A percentile compares a stretch with the other conserved stretches of the same genome.
Evolutionary conservation across 2,329 filamentous ascomycete species (phyloP).

Genomic region (Harringtonia lauricola): DNA sequence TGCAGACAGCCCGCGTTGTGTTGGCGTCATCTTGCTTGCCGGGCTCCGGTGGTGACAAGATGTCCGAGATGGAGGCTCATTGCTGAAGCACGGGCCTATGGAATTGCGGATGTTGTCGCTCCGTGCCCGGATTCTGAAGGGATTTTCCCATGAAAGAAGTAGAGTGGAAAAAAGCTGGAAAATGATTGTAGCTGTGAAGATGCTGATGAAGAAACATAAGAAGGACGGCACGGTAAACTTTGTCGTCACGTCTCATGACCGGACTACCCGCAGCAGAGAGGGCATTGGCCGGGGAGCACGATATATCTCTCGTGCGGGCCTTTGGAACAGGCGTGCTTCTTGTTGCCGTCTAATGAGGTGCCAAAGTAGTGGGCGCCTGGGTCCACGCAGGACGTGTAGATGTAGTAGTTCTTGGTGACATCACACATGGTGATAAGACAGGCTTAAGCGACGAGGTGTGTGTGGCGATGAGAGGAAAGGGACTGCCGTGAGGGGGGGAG

Average conservation of each 20-base stretch:
- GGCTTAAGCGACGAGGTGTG: neutral
- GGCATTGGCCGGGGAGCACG: slow-evolving; percentile 53
- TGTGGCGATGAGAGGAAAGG: neutral
- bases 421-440: slow-evolving; percentile 38
- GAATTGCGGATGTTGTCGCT: too few species aligned
- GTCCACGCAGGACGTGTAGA: slow-evolving; percentile 60
- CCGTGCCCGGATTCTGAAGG: too few species aligned
- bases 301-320: slow-evolving; percentile 67
- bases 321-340: slow-evolving; percentile 44
- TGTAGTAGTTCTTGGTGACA: slow-evolving; percentile 67
- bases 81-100: too few species aligned
- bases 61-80: too few species aligned
- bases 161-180: too few species aligned
- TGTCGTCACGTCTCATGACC: neutral
- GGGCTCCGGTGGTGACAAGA: too few species aligned
- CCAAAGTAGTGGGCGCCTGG: slow-evolving; percentile 61
- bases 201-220: too few species aligned
- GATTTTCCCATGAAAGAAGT: too few species aligned
- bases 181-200: too few species aligned
- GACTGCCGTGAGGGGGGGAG: neutral
- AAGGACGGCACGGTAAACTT: neutral
- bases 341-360: slow-evolving; percentile 55
- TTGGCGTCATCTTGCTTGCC: too few species aligned
- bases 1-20: too few species aligned
- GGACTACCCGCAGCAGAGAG: slow-evolving; percentile 28